Evolutionary conservation across 1,139 yeast genomes (phyloP), one percentile per base, ranked within the genome.

Genomic region (Arxiozyma slooffiae): DNA sequence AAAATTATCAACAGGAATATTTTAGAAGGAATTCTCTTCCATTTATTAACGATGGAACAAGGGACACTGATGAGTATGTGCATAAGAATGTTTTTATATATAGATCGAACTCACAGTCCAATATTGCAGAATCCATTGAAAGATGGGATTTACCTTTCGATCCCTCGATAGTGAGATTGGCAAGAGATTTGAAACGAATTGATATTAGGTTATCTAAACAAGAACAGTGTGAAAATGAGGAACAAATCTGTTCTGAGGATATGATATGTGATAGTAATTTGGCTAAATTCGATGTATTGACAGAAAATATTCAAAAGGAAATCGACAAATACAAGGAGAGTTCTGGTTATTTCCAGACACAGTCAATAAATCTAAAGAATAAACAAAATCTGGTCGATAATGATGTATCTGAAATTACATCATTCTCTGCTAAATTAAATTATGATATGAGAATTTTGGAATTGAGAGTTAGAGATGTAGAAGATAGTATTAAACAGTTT

Each of bases 401-500:
- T 44, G 83, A 79, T 55, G 71, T 85, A 55, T 71, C 72, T 38
- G 92, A 85, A 53, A 74, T 89, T 43, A 81, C 81, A 44, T 80
- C 87, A 1, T 73, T 84, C 43, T 80, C 87, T 34, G 92, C 95
- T 24, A 74, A 95, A 55, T 71, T 92, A 52, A 79, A 82, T 50
- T 92, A 90, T 64, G 96, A 92, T 63, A 75, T 88, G 20, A 71
- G 95, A 53, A 76, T 87, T 48, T 74, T 92, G 21, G 78, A 78
- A 41, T 81, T 82, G 51, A 80, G 92, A 59, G 77, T 90, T 51
- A 78, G 82, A 50, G 97, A 92, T 62, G 82, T 89, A 23, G 95
- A 88, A 57, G 88, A 85, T 41, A 79, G 85, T 52, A 75, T 85
- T 55, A 76, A 78, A 49, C 69, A 74, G 38, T 77, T 78, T 72